These are phyloP conservation scores for Suillus americanus DNA, from an alignment of 768 basidiomycete species.

Conservation along the genomic window DNA sequence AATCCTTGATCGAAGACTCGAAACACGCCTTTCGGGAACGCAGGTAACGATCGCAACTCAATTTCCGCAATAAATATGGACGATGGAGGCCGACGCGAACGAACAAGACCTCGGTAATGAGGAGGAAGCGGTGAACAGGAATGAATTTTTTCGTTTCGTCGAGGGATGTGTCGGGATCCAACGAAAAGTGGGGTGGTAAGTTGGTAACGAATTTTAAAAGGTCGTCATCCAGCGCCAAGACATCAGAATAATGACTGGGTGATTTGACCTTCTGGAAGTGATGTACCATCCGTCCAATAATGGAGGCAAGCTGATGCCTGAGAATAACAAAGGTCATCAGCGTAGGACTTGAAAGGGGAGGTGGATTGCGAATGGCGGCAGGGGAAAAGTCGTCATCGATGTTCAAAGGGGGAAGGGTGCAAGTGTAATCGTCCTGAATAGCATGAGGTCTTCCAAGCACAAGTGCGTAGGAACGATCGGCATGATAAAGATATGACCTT, in stretches of 20 bases:
- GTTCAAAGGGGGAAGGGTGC: constrained; percentile 74
- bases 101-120: constrained; percentile 88
- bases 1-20: constrained; percentile 87
- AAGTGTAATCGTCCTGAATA: constrained; percentile 88
- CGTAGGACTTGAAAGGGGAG: constrained; percentile 70
- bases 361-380: constrained; percentile 45
- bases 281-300: constrained; percentile 89
- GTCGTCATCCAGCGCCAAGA: constrained; percentile 79
- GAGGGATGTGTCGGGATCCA: constrained; percentile 74
- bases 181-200: constrained; percentile 77
- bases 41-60: constrained; percentile 77
- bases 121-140: constrained; percentile 82
- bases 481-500: constrained; percentile 91
- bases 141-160: constrained; percentile 67
- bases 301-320: constrained; percentile 74
- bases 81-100: constrained; percentile 83
- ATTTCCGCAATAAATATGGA: constrained; percentile 77
- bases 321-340: constrained; percentile 87
- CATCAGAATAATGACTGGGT: constrained; percentile 80
- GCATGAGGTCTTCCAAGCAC: constrained; percentile 89
- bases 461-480: constrained; percentile 88
- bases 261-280: constrained; percentile 88
- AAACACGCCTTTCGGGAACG: constrained; percentile 87
- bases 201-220: constrained; percentile 71
- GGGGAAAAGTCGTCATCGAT: constrained; percentile 59